A percentile compares a stretch with the other conserved stretches of the same genome.
phyloP scores from a whole-genome alignment of 2,329 filamentous ascomycete species.

The Botryotinia calthae region DNA sequence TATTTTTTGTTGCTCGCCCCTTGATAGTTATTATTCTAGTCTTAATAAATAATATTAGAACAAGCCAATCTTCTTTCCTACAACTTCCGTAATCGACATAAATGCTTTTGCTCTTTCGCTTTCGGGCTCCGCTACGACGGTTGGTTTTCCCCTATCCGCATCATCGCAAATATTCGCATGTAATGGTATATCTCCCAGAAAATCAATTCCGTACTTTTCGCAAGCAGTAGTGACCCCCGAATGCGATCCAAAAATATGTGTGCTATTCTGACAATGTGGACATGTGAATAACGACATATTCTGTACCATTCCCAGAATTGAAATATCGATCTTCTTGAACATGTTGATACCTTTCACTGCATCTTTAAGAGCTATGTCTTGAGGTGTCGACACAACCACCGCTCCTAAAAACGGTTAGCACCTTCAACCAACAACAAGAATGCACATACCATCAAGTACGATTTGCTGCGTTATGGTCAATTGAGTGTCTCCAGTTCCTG shows the following conservation, averaged over 20 bases:
- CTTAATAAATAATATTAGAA: conserved; percentile 19
- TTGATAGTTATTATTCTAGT: neutral
- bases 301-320: conserved; percentile 82
- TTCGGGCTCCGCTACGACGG: conserved; percentile 80
- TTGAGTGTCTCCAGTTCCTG: conserved; percentile 93
- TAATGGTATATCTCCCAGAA: conserved; percentile 85
- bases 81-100: conserved; percentile 60
- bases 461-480: conserved; percentile 96
- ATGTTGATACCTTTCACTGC: conserved; percentile 89
- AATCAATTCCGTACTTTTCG: conserved; percentile 67
- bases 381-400: conserved; percentile 88
- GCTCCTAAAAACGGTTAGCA: conserved; percentile 52
- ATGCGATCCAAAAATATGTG: conserved; percentile 69
- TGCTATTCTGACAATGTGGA: conserved; percentile 71
- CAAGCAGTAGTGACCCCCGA: conserved; percentile 68
- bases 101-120: conserved; percentile 73
- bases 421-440: neutral
- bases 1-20: neutral
- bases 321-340: conserved; percentile 75
- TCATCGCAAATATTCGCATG: conserved; percentile 85
- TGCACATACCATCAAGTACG: conserved; percentile 69
- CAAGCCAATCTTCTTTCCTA: conserved; percentile 40
- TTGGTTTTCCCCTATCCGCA: conserved; percentile 82
- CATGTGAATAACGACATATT: conserved; percentile 89
- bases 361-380: conserved; percentile 88